These are phyloP conservation scores for Linnemannia elongata DNA, from an alignment of 192 early-diverging fungal genomes.

Conservation along the genomic window DNA sequence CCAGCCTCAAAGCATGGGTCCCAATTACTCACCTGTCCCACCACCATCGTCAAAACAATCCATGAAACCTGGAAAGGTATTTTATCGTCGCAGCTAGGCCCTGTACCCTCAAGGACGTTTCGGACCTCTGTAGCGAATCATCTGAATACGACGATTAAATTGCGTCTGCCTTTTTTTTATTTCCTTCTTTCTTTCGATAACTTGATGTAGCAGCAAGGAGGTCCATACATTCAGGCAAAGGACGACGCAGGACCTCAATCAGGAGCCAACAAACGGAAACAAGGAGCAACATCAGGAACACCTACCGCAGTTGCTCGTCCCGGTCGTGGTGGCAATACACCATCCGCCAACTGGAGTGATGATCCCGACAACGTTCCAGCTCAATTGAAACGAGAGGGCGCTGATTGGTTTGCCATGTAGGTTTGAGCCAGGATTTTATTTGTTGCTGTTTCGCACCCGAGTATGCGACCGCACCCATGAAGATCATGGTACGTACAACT, in stretches of 20 bases:
- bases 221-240: constrained; percentile 39
- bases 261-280: constrained; percentile 44
- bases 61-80: constrained; percentile 43
- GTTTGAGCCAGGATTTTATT: constrained; percentile 10
- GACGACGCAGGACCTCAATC: constrained; percentile 34
- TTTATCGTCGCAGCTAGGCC: background rate
- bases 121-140: constrained; percentile 5
- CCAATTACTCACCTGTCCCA: constrained; percentile 52
- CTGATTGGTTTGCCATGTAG: constrained; percentile 91
- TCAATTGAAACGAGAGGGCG: constrained; percentile 82
- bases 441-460: background rate
- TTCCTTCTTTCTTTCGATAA: background rate
- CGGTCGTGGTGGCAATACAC: constrained; percentile 24
- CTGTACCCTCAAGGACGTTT: background rate
- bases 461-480: background rate
- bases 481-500: background rate
- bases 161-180: background rate
- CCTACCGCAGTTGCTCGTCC: constrained; percentile 44
- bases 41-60: constrained; percentile 35
- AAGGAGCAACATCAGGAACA: constrained; percentile 24
- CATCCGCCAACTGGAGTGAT: constrained; percentile 73
- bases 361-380: constrained; percentile 84
- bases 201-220: constrained; percentile 19
- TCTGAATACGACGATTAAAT: constrained; percentile 9
- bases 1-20: constrained; percentile 60